Evolutionary conservation across 768 basidiomycete genomes (phyloP).

Genomic region (Rhodosporidiobolus sp.): DNA sequence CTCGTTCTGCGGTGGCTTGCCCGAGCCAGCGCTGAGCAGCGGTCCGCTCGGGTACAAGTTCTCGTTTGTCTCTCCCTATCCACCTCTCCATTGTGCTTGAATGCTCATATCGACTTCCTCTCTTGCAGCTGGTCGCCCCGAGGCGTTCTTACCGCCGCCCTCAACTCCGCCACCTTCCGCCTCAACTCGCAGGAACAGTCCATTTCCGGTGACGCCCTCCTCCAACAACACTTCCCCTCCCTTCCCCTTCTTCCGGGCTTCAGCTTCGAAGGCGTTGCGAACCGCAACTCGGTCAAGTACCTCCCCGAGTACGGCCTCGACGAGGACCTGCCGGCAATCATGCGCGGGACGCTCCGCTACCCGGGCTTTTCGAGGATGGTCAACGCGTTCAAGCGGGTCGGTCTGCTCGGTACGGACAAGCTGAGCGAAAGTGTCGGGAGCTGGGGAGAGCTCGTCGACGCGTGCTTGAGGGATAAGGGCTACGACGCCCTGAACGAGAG

Average conservation of each 20-base stretch:
- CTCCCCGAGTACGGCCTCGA: conserved; percentile 62
- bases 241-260: conserved; percentile 65
- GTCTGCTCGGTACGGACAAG: conserved; percentile 61
- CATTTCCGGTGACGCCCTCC: conserved; percentile 58
- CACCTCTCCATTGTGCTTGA: no score
- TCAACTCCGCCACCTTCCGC: conserved; percentile 68
- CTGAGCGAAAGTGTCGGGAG: conserved; percentile 23
- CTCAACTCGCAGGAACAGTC: conserved; percentile 57
- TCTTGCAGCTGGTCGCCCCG: conserved; percentile 71
- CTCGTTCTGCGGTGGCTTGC: conserved; percentile 90
- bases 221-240: conserved; percentile 61
- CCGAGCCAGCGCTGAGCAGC: conserved; percentile 62
- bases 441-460: conserved; percentile 20
- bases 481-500: no score
- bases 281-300: conserved; percentile 75
- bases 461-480: conserved; percentile 18
- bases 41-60: conserved; percentile 42
- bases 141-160: conserved; percentile 76
- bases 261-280: conserved; percentile 76
- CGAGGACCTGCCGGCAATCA: conserved; percentile 59
- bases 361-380: conserved; percentile 75
- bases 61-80: no score
- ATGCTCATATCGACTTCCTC: background rate
- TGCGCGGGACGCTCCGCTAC: conserved; percentile 88
- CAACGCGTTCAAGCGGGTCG: conserved; percentile 66